phyloP scores from a whole-genome alignment of 305 asterid species.

The Fraxinus xanthoxyloides region DNA sequence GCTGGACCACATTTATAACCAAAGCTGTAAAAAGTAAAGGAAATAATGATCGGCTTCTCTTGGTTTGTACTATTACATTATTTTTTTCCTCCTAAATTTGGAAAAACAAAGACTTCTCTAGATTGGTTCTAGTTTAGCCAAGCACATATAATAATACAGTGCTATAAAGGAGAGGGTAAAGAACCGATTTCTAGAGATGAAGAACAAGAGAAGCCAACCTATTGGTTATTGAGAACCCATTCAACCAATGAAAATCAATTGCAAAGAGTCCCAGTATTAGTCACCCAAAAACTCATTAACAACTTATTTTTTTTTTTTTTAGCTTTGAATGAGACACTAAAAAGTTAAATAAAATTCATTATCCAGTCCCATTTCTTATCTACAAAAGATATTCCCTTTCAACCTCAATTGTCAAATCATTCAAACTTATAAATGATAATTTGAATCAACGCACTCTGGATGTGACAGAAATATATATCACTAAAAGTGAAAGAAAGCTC shows the following conservation, averaged over 20 bases:
- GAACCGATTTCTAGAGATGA: background rate
- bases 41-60: background rate
- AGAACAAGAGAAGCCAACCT: background rate
- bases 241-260: background rate
- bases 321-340: background rate
- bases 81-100: background rate
- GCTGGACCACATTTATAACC: background rate
- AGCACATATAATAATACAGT: background rate
- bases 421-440: background rate
- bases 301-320: background rate
- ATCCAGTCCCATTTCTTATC: background rate
- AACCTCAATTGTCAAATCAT: background rate
- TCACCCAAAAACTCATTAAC: background rate
- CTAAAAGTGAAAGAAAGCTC: background rate
- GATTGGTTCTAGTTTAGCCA: background rate
- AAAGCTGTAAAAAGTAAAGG: background rate
- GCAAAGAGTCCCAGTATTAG: background rate
- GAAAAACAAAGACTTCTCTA: background rate
- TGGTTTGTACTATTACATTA: background rate
- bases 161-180: background rate
- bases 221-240: background rate
- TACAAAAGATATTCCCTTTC: background rate
- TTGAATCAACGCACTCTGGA: background rate
- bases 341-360: background rate
- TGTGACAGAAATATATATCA: background rate